These are phyloP conservation scores for Boletus barrowsii DNA, from an alignment of 768 basidiomycete genomes.

Conservation along the genomic window DNA sequence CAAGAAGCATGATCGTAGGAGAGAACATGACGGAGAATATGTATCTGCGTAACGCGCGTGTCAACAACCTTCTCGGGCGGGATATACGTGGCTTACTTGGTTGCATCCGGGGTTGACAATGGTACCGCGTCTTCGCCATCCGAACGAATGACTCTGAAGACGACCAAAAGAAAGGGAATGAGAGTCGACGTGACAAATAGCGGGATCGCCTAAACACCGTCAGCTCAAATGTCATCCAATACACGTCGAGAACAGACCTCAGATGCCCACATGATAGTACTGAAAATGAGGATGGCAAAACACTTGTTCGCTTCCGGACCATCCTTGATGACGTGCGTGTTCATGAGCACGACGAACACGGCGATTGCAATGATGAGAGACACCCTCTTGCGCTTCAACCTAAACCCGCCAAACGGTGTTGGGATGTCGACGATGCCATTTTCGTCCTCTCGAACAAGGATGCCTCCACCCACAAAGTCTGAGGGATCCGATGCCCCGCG, in stretches of 20 bases:
- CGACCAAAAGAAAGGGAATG: conserved; percentile 85
- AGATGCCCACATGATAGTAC: conserved; percentile 93
- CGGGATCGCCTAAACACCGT: conserved; percentile 75
- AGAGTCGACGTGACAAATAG: conserved; percentile 94
- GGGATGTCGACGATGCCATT: conserved; percentile 40
- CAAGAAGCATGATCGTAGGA: conserved; percentile 96
- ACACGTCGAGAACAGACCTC: conserved; percentile 54
- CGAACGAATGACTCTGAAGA: conserved; percentile 70
- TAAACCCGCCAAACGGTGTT: conserved; percentile 66
- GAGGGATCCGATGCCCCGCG: conserved; percentile 44
- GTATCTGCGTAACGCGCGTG: conserved; percentile 46
- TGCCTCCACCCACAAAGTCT: conserved; percentile 42
- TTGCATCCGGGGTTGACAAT: conserved; percentile 65
- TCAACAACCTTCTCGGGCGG: not conserved
- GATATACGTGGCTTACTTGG: conserved; percentile 56
- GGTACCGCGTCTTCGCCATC: conserved; percentile 45
- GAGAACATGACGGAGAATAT: conserved; percentile 96
- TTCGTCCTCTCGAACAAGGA: conserved; percentile 42
- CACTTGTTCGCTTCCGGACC: conserved; percentile 79
- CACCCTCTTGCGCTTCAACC: conserved; percentile 60
- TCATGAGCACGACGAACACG: conserved; percentile 61
- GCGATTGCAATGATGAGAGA: conserved; percentile 54
- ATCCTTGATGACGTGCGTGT: conserved; percentile 51
- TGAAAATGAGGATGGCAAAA: conserved; percentile 84
- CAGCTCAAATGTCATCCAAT: not conserved